Evolutionary conservation across 805 yeast species (phyloP), one percentile per base, ranked within the genome.

Genomic region (Sugiyamaella smithiae): DNA sequence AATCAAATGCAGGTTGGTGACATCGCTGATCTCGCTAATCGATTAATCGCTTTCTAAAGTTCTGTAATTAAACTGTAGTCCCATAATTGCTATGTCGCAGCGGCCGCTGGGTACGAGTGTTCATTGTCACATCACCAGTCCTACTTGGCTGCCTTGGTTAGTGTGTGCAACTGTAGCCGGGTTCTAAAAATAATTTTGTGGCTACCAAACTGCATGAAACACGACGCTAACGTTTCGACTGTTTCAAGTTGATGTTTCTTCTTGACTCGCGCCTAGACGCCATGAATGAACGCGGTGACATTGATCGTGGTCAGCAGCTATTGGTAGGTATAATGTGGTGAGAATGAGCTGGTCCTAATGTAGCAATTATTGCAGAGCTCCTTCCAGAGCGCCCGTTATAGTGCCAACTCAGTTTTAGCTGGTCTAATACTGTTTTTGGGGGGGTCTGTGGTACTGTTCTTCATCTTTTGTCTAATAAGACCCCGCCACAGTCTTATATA

Each of bases 371-470:
- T 35, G 38, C 38, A 35, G 8, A 35, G 20, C 20, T 35, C 38
- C 11, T 35, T 35, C 22, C 38, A 35, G 38, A 53, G 57, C 23
- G 45, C 62, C 11, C 46, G 59, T 11, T 60, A 64, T 53, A 57
- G 62, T 7, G 59, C 67, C 8, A 52, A 57, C 29, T 68, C 73
- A 4, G 68, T 67, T 2, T 51, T 66, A 48, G 67, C 71, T 7
- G 65, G 69, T 22, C 43, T 67, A n/a, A 56, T 56, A 3, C 51
- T 63, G n/a, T 61, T 68, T 5, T 40, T 66, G 14, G 72, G 70
- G 24, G 67, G 68, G 8, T 56, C 68, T 1, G 16, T 57, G 2
- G 40, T 57, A 4, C 53, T 65, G 2, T 54, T 61, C 26, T 35
- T 57, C 1, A 31, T 50, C 5, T 65, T 69, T 36, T 52, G 67